Conservation (phyloP, 345 rosid genomes). For the Linum trigynum region DNA sequence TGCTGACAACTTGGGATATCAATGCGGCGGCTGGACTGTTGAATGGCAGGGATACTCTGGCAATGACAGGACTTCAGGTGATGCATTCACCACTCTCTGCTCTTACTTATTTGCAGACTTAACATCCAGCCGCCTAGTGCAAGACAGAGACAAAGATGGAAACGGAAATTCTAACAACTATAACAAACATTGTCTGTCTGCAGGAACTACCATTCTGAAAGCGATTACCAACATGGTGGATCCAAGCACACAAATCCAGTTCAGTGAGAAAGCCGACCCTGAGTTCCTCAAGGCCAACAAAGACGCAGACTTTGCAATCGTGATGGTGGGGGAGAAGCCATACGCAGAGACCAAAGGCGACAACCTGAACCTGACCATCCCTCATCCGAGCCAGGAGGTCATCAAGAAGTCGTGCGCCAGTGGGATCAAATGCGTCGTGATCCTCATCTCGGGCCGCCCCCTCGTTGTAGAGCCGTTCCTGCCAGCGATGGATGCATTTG, state of each 20-base stretch:
- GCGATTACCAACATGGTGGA: not conserved
- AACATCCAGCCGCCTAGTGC: too few relatives aligned
- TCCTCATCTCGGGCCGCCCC: constrained; percentile 1
- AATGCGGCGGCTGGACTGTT: constrained; percentile 3
- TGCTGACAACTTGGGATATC: constrained; percentile 2
- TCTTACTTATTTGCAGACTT: too few relatives aligned
- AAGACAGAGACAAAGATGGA: too few relatives aligned
- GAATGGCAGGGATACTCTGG: not conserved
- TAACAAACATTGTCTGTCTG: too few relatives aligned
- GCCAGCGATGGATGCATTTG: not conserved
- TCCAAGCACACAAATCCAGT: constrained; percentile 1
- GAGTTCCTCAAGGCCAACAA: not conserved
- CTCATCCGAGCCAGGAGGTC: not conserved
- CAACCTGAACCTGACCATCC: constrained; percentile 6
- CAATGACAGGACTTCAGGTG: not conserved
- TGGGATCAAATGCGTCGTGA: constrained; percentile 1
- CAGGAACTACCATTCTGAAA: constrained; percentile 7
- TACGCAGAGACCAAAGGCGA: constrained; percentile 7
- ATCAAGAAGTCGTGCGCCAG: not conserved
- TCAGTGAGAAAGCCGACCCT: not conserved
- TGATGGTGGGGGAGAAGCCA: constrained; percentile 6
- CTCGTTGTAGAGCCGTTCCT: not conserved
- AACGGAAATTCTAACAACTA: too few relatives aligned
- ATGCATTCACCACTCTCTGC: too few relatives aligned
- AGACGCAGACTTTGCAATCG: constrained; percentile 1